Evolutionary conservation across 1,284 basidiomycete species (phyloP), one percentile per base, ranked within the genome.

Genomic region (Papiliotrema fonsecae): DNA sequence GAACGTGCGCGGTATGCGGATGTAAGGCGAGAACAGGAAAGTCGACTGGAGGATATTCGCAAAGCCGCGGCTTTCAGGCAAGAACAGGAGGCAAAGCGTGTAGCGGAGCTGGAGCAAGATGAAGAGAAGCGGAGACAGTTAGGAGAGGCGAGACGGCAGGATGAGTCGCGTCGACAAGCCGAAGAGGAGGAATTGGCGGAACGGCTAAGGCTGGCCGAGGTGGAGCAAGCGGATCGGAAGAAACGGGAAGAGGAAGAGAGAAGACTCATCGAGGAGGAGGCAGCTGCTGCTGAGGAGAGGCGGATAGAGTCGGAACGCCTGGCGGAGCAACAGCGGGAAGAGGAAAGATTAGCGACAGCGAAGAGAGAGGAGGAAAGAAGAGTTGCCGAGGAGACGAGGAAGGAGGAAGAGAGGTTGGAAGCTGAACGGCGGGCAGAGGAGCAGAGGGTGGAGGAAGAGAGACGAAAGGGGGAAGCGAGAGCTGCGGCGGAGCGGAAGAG

Each of bases 381-480:
- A 13, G 21, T 51, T 1, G 40, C 43, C 3, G 47, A 54, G 28
- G 49, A 49, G 31, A 47, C 42, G 24, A 42, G 26, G 30, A 31
- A 49, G 25, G 52, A 50, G 26, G 35, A 49, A 24, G 41, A 35
- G 40, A 21, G 43, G 26, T 16, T 40, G 32, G 42, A 28, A 26
- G 49, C 43, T 39, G 43, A 52, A 13, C 25, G 42, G n/a, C 27
- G 38, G n/a, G 40, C 42, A 37, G 52, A 42, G 35, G 41, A 54
- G 10, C 49, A 52, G 25, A 16, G 30, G 25, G 40, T 38, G 16
- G 46, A 26, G 35, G 18, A 49, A 32, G 42, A 31, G 38, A 16
- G 37, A 41, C 52, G 40, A 55, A 49, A 39, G 49, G 41, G 35
- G 54, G 55, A 27, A 40, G 45, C 22, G 21, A 36, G 24, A 45